Percentiles rank a stretch among this genome's conserved stretches.
These are phyloP conservation scores for Daldinia sp. DNA, from an alignment of 2,329 filamentous ascomycete species.

Conservation along the genomic window DNA sequence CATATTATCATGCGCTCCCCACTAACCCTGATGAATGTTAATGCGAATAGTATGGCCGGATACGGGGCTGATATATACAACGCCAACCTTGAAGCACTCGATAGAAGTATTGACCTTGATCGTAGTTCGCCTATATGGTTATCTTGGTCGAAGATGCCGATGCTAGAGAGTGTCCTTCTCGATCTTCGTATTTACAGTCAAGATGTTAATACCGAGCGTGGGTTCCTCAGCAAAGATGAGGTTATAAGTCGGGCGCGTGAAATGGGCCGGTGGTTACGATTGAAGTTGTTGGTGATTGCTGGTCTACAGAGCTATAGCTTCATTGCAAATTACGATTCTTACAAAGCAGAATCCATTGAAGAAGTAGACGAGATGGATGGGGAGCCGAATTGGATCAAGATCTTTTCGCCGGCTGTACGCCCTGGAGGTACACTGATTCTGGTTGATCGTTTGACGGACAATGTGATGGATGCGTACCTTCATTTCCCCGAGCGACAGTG, in stretches of 20 bases:
- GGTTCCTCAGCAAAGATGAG: conserved; percentile 33
- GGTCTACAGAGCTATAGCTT: conserved; percentile 42
- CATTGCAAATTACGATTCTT: conserved; percentile 20
- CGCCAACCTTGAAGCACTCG: conserved; percentile 12
- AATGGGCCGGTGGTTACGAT: conserved; percentile 38
- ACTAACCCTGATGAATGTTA: conserved; percentile 22
- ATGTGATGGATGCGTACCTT: not conserved
- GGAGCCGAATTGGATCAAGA: conserved; percentile 42
- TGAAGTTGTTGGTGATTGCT: conserved; percentile 40
- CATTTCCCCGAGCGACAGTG: no score
- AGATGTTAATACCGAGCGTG: conserved; percentile 35
- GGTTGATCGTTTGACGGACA: conserved; percentile 34
- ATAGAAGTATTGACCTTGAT: conserved; percentile 35
- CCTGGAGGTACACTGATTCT: conserved; percentile 40
- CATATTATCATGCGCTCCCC: conserved; percentile 41
- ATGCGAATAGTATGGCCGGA: conserved; percentile 12
- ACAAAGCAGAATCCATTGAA: conserved; percentile 30
- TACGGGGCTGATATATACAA: not conserved
- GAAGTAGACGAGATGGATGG: conserved; percentile 29
- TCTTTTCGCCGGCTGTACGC: conserved; percentile 37
- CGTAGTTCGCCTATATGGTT: conserved; percentile 38
- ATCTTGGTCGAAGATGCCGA: conserved; percentile 41
- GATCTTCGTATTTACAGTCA: conserved; percentile 43
- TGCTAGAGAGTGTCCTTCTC: conserved; percentile 39
- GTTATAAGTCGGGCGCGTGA: conserved; percentile 33